Conservation (phyloP, 768 basidiomycete species). For the Amanita pseudoporphyria region DNA sequence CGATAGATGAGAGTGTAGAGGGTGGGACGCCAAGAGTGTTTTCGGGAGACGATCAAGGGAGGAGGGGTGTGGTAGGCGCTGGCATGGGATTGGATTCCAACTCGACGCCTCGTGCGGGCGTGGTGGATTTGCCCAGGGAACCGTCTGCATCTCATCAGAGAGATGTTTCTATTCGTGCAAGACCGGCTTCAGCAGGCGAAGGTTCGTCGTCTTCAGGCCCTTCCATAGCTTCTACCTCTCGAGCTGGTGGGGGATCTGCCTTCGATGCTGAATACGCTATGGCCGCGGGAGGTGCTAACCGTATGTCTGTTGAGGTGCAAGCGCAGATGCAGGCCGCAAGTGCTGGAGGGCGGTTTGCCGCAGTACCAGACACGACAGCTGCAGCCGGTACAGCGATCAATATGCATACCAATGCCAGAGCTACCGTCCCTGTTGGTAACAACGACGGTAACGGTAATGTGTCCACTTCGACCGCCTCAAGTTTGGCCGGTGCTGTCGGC, state of each 20-base stretch:
- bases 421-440: not conserved
- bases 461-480: not conserved
- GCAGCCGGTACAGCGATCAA: no score
- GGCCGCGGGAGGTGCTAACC: no score
- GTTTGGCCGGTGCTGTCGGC: slow-evolving; percentile 6
- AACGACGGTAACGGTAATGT: not conserved
- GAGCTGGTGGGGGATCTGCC: no score
- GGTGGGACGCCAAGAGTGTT: slow-evolving; percentile 18
- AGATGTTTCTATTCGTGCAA: slow-evolving; percentile 17
- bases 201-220: no score
- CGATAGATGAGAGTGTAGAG: slow-evolving; percentile 25
- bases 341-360: no score
- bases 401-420: slow-evolving; percentile 15
- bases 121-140: slow-evolving; percentile 43
- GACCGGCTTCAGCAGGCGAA: no score
- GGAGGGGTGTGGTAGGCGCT: slow-evolving; percentile 9
- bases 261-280: no score
- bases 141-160: slow-evolving; percentile 16
- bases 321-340: no score
- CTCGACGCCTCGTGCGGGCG: slow-evolving; percentile 55
- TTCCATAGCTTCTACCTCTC: no score
- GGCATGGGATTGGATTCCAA: slow-evolving; percentile 25
- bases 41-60: slow-evolving; percentile 8
- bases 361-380: no score
- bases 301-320: no score